Evolutionary conservation across 208 protist species (phyloP), one percentile per base, ranked within the genome.

Genomic region (Trypanosoma congolense): DNA sequence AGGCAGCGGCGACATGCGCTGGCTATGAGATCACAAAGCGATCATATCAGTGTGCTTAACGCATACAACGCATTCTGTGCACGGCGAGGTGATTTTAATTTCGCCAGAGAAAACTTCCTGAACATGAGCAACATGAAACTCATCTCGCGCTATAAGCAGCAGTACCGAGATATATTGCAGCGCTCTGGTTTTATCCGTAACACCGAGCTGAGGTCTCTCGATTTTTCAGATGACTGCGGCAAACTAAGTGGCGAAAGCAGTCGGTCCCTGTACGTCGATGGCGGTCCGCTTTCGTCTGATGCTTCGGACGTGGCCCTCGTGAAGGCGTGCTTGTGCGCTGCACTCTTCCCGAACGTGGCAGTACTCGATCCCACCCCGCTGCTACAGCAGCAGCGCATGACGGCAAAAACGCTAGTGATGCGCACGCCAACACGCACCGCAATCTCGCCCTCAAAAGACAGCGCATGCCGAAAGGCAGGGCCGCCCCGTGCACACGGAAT

Each of bases 281-380:
- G 54, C 3, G 80, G 70, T 16, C 38, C 55, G n/a, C 74, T 91
- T 21, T 95, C 87, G 0, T 25, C 25, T n/a, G 36, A 89, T 61
- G 64, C 75, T 10, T 29, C 60, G 21, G 73, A 95, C 29, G 77
- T 91, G 8, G 47, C 84, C 4, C 65, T 95, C 10, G 81, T 92
- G n/a, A 95, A 95, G 73, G 84, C 88, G 25, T 90, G 81, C 56
- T 57, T 95, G 4, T 83, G 75, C 43, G 71, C 82, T 3, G 64
- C 80, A 3, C 64, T 95, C 28, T 92, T 84, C 35, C 88, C 88
- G 24, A 85, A 95, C 53, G 70, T 95, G n/a, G 88, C 88, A 10
- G 67, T 92, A 41, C 63, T 87, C n/a, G 77, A 89, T 46, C 65
- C 71, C 1, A 51, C 56, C 0, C 40, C 69, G 8, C 44, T 58